Conservation (phyloP, 2,329 filamentous ascomycete genomes). For the Hysterium pulicare region DNA sequence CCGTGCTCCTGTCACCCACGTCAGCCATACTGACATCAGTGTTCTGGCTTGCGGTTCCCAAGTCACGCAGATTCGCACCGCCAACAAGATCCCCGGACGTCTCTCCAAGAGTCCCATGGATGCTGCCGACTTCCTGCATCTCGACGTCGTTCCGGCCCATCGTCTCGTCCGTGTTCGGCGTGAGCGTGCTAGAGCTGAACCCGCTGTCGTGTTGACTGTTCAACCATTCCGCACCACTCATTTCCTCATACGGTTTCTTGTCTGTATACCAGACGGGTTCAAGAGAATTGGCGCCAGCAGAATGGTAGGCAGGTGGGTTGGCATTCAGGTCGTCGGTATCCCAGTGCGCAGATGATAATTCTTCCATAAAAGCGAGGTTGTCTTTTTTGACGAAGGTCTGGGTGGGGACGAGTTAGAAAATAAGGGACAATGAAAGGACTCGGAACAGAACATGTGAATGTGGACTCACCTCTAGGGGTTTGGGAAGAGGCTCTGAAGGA, state of each 20-base stretch:
- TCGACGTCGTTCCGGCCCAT: too few relatives aligned
- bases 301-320: constrained; percentile 1
- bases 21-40: not conserved
- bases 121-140: constrained; percentile 25
- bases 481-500: constrained; percentile 17
- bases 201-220: not conserved
- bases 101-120: constrained; percentile 18
- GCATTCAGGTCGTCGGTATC: constrained; percentile 8
- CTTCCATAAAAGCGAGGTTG: constrained; percentile 38
- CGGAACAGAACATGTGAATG: not conserved
- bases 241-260: not conserved
- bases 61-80: constrained; percentile 2
- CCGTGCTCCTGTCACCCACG: not conserved
- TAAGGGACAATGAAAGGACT: too few relatives aligned
- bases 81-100: constrained; percentile 23
- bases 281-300: constrained; percentile 17
- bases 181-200: constrained; percentile 22
- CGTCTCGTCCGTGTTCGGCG: constrained; percentile 31
- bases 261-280: not conserved
- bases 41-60: not conserved
- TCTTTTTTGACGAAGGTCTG: constrained; percentile 49
- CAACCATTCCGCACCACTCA: constrained; percentile 1
- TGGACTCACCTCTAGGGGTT: constrained; percentile 16
- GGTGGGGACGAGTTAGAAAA: too few relatives aligned
- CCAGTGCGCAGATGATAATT: constrained; percentile 24